These are phyloP conservation scores for Zoysia matrella DNA, from an alignment of 202 grass and related monocot species.

Conservation along the genomic window DNA sequence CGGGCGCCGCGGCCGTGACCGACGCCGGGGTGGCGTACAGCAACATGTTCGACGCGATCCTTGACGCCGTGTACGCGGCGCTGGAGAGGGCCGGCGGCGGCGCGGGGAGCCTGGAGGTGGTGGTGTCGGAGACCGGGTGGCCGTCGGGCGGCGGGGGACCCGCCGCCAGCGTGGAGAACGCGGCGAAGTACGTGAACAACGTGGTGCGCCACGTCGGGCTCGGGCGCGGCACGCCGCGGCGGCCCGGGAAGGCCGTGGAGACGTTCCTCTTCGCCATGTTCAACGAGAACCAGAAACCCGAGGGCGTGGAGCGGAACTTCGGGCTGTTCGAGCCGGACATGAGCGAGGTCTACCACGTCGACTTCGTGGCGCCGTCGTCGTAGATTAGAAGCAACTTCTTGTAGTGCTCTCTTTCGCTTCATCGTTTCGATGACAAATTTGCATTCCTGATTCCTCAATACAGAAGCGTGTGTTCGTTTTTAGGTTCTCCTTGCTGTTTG, in stretches of 20 bases:
- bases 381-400: conserved; percentile 17
- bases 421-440: neutral
- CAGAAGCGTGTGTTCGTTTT: neutral
- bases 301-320: too few relatives aligned
- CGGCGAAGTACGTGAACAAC: conserved; percentile 78
- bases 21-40: conserved; percentile 60
- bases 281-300: conserved; percentile 16
- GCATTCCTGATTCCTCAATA: too few relatives aligned
- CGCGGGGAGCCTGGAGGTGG: conserved; percentile 40
- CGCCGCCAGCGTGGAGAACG: conserved; percentile 71
- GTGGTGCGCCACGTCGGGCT: conserved; percentile 54
- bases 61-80: conserved; percentile 77
- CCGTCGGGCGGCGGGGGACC: conserved; percentile 68
- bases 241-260: conserved; percentile 70
- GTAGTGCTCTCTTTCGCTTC: neutral
- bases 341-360: conserved; percentile 63
- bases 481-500: neutral
- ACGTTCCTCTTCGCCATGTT: conserved; percentile 95
- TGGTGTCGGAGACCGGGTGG: conserved; percentile 96
- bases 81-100: conserved; percentile 59
- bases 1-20: conserved; percentile 27
- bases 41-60: conserved; percentile 92
- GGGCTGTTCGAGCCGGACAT: too few relatives aligned
- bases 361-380: conserved; percentile 46
- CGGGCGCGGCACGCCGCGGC: conserved; percentile 65